Conservation (phyloP, 2,329 filamentous ascomycete genomes). For the Colletotrichum orbiculare region DNA sequence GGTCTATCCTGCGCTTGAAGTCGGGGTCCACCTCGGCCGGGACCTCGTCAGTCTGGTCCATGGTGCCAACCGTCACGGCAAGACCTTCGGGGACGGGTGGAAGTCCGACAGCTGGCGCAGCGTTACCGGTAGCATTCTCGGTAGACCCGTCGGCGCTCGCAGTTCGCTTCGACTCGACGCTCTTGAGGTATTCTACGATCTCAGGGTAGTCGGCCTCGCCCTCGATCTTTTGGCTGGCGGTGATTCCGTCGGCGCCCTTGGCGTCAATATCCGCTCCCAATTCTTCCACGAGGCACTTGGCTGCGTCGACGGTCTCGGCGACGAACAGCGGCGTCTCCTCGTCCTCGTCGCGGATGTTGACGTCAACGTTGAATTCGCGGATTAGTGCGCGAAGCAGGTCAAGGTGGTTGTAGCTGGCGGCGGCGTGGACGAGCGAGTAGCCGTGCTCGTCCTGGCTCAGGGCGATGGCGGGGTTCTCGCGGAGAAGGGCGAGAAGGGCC, state of each 20-base stretch:
- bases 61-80: constrained; percentile 80
- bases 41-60: constrained; percentile 71
- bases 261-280: constrained; percentile 75
- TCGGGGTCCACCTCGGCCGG: constrained; percentile 79
- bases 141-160: constrained; percentile 44
- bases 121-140: constrained; percentile 7
- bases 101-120: constrained; percentile 51
- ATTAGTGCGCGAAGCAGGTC: constrained; percentile 82
- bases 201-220: constrained; percentile 82
- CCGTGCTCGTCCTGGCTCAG: constrained; percentile 87
- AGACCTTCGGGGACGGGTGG: constrained; percentile 81
- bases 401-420: constrained; percentile 90
- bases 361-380: constrained; percentile 79
- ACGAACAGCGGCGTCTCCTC: constrained; percentile 95
- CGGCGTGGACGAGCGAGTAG: constrained; percentile 94
- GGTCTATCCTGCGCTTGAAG: constrained; percentile 87
- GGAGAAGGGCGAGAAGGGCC: constrained; percentile 79
- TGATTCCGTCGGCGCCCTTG: constrained; percentile 79
- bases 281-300: constrained; percentile 84
- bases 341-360: constrained; percentile 89
- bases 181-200: constrained; percentile 76
- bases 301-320: constrained; percentile 83
- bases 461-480: constrained; percentile 79
- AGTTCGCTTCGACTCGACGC: constrained; percentile 45
- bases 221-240: constrained; percentile 82